Conservation (phyloP, 257 asterid genomes). For the Solanum rostratum region DNA sequence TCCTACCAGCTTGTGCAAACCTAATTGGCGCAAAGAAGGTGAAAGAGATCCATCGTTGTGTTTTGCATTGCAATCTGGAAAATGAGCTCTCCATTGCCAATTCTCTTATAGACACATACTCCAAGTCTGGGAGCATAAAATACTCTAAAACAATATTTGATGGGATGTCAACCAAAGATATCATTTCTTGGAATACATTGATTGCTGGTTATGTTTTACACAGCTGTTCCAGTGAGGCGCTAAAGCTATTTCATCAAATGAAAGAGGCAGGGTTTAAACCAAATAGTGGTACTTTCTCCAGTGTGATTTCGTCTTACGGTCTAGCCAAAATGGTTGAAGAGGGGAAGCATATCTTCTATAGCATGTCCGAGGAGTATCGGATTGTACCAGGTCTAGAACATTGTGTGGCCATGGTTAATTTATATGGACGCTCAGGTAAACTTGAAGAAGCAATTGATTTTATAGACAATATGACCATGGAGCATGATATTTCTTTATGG, state of each 20-base stretch:
- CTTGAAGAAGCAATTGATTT: conserved; percentile 57
- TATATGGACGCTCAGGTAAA: conserved; percentile 65
- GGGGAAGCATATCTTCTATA: conserved; percentile 31
- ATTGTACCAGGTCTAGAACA: conserved; percentile 52
- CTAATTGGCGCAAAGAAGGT: conserved; percentile 51
- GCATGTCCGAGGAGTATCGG: conserved; percentile 38
- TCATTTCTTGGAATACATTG: conserved; percentile 77
- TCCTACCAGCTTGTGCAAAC: conserved; percentile 65
- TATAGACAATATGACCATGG: conserved; percentile 27
- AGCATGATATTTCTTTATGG: conserved; percentile 51
- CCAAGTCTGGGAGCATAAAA: conserved; percentile 49
- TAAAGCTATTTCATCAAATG: conserved; percentile 56
- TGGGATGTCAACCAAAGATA: conserved; percentile 41
- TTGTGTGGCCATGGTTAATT: conserved; percentile 53
- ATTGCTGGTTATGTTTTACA: conserved; percentile 49
- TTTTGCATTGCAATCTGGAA: conserved; percentile 32
- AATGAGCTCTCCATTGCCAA: conserved; percentile 54
- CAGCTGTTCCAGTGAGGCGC: conserved; percentile 35
- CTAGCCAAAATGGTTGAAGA: conserved; percentile 49
- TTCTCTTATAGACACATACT: conserved; percentile 53
- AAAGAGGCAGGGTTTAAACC: conserved; percentile 30
- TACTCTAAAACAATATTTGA: conserved; percentile 44
- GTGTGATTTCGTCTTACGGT: conserved; percentile 58
- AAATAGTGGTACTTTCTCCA: conserved; percentile 57
- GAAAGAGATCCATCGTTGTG: conserved; percentile 69